Conservation (phyloP, 768 basidiomycete species). For the Serendipita sp. region DNA sequence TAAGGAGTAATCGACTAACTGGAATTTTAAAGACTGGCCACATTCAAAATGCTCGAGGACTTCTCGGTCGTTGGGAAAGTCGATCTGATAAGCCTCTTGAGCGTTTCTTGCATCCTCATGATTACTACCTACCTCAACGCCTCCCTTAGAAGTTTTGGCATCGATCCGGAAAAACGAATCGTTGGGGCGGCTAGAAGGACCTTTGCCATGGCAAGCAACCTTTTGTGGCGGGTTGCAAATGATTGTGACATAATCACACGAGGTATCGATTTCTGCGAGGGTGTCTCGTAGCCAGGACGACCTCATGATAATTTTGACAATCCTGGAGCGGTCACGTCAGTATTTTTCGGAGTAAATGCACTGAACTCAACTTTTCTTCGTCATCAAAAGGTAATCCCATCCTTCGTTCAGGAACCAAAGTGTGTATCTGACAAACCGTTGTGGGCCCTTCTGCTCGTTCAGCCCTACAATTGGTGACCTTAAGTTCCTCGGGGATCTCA, state of each 20-base stretch:
- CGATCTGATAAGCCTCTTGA: conserved; percentile 41
- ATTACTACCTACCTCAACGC: conserved; percentile 45
- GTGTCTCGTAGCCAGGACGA: conserved; percentile 93
- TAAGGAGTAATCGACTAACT: conserved; percentile 28
- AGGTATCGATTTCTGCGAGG: conserved; percentile 76
- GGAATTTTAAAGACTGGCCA: conserved; percentile 43
- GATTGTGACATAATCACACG: conserved; percentile 72
- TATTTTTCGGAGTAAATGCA: too few species aligned
- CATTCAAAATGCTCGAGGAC: conserved; percentile 88
- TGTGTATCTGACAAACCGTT: conserved; percentile 73
- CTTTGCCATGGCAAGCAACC: conserved; percentile 15
- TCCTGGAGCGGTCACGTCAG: conserved; percentile 22
- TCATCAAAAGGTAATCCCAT: conserved; percentile 66
- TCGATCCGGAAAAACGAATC: conserved; percentile 62
- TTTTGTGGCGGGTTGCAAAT: conserved; percentile 45
- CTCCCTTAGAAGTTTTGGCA: conserved; percentile 68
- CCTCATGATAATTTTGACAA: conserved; percentile 76
- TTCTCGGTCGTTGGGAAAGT: conserved; percentile 85
- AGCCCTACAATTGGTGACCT: conserved; percentile 26
- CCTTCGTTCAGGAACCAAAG: conserved; percentile 67
- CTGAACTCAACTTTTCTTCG: conserved; percentile 31
- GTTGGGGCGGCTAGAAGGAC: conserved; percentile 11
- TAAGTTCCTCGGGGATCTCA: not conserved
- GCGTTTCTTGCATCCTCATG: not conserved
- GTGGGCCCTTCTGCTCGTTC: conserved; percentile 70